phyloP scores from a whole-genome alignment of 1,284 basidiomycete species.

The Malassezia pachydermatis region DNA sequence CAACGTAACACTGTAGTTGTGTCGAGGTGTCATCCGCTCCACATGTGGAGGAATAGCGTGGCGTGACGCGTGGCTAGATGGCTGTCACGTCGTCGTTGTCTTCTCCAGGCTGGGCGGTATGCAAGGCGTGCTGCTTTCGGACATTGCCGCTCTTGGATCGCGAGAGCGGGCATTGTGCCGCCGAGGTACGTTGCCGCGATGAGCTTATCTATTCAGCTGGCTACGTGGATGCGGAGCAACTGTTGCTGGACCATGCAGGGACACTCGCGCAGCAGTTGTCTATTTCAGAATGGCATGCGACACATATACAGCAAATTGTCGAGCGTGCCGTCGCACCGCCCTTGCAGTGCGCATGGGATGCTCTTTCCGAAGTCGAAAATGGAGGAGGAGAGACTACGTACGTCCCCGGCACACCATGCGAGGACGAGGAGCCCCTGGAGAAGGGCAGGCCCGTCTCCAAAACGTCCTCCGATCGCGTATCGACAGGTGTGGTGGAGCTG shows the following conservation, averaged over 20 bases:
- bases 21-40: background rate
- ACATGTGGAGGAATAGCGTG: background rate
- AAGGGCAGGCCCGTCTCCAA: background rate
- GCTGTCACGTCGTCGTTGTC: too few species aligned
- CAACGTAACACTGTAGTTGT: background rate
- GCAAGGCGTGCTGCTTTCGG: too few species aligned
- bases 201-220: slow-evolving; percentile 6
- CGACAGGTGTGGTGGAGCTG: slow-evolving; percentile 19
- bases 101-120: too few species aligned
- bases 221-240: slow-evolving; percentile 2
- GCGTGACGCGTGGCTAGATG: too few species aligned
- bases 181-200: slow-evolving; percentile 8
- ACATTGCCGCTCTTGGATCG: background rate
- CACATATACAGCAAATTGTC: slow-evolving; percentile 1
- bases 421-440: slow-evolving; percentile 1
- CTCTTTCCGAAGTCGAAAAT: background rate
- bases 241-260: background rate
- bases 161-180: slow-evolving; percentile 15
- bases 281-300: slow-evolving; percentile 1
- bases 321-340: slow-evolving; percentile 5
- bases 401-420: slow-evolving; percentile 10
- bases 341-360: background rate
- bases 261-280: slow-evolving; percentile 3
- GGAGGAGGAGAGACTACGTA: background rate
- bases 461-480: background rate